Conservation (phyloP, 306 rosid species). For the Quercus agrifolia region DNA sequence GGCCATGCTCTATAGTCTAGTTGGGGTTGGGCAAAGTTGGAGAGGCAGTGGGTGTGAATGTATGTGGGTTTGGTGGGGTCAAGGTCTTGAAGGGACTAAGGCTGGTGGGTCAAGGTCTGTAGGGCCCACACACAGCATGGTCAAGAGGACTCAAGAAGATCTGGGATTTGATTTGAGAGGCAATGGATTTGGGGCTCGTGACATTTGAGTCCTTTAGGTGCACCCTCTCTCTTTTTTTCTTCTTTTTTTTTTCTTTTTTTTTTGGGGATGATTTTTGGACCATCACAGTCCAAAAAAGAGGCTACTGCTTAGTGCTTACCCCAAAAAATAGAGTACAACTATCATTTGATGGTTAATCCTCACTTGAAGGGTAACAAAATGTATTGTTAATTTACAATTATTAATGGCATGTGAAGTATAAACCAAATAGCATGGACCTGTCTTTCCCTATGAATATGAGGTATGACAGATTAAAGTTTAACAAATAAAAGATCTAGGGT, state of each 20-base stretch:
- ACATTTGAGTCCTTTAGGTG: not conserved
- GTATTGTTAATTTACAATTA: too few species aligned
- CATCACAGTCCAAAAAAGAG: not conserved
- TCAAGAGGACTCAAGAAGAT: not conserved
- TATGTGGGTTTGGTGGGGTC: not conserved
- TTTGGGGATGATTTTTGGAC: not conserved
- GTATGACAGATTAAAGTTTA: too few species aligned
- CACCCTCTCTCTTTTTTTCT: not conserved
- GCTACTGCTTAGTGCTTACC: too few species aligned
- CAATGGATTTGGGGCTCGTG: not conserved
- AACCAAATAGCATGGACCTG: too few species aligned
- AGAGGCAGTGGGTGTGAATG: too few species aligned
- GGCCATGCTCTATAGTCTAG: not conserved
- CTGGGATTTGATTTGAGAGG: not conserved
- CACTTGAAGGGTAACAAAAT: too few species aligned
- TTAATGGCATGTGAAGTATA: too few species aligned
- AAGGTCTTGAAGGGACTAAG: not conserved
- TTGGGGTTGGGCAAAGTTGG: not conserved
- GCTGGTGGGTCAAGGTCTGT: constrained; percentile 5
- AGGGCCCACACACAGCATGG: constrained; percentile 6
- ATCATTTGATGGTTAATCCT: too few species aligned
- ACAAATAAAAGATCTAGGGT: too few species aligned
- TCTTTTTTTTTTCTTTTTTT: not conserved
- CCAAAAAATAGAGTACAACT: too few species aligned
- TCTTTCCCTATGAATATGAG: too few species aligned